phyloP scores from a whole-genome alignment of 169 alveolate species.

The Plasmodium reichenowi region DNA sequence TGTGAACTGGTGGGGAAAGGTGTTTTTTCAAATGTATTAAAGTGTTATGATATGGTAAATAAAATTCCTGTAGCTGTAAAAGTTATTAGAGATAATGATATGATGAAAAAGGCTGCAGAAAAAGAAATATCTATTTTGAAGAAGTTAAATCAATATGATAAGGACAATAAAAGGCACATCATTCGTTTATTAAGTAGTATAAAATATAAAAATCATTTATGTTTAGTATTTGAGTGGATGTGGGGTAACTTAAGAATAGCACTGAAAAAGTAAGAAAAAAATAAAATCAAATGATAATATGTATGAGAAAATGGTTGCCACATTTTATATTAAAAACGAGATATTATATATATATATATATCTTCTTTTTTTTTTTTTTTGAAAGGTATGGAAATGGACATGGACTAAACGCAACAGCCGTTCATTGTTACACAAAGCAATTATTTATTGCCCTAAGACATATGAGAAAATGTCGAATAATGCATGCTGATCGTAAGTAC shows the following conservation, averaged over 20 bases:
- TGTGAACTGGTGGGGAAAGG: constrained; percentile 92
- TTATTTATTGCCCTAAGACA: constrained; percentile 89
- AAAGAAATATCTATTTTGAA: constrained; percentile 90
- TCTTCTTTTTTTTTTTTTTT: background rate
- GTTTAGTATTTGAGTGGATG: constrained; percentile 93
- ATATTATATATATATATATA: background rate
- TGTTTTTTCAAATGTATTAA: constrained; percentile 90
- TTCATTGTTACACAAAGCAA: constrained; percentile 89
- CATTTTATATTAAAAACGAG: background rate
- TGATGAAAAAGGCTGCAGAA: constrained; percentile 94
- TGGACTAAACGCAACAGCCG: constrained; percentile 87
- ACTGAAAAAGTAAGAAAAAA: constrained; percentile 80
- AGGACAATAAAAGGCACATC: constrained; percentile 86
- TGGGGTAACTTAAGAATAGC: constrained; percentile 92
- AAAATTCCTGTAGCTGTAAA: constrained; percentile 88
- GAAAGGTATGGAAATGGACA: constrained; percentile 87
- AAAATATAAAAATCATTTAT: constrained; percentile 90
- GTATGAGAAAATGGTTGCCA: background rate
- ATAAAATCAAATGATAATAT: constrained; percentile 17
- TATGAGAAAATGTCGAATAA: constrained; percentile 84
- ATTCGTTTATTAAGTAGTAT: constrained; percentile 88
- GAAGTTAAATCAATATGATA: constrained; percentile 87
- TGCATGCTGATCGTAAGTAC: constrained; percentile 91
- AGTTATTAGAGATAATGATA: constrained; percentile 90
- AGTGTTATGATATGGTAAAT: constrained; percentile 83